These are phyloP conservation scores for Albizia julibrissin DNA, from an alignment of 306 rosid genomes.

Conservation along the genomic window DNA sequence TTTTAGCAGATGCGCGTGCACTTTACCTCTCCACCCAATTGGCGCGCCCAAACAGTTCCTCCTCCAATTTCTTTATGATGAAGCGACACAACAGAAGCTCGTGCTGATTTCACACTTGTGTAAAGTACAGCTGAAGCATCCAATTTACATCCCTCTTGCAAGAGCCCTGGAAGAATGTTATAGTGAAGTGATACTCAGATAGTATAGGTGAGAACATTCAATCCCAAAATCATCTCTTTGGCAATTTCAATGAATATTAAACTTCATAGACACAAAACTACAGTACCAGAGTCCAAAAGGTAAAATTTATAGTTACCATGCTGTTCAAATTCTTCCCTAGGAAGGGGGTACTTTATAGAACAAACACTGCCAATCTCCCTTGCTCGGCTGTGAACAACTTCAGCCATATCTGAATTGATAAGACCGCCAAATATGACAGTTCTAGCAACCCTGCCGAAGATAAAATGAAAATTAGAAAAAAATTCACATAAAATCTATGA, in stretches of 20 bases:
- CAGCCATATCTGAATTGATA: constrained; percentile 69
- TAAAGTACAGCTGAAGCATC: constrained; percentile 88
- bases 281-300: not conserved
- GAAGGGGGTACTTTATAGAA: constrained; percentile 77
- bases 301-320: constrained; percentile 59
- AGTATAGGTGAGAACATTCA: constrained; percentile 21
- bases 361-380: constrained; percentile 70
- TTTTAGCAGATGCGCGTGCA: not conserved
- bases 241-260: constrained; percentile 1
- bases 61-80: constrained; percentile 77
- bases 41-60: constrained; percentile 88
- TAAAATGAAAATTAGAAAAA: constrained; percentile 29
- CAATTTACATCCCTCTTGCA: constrained; percentile 87
- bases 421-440: constrained; percentile 89
- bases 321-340: constrained; percentile 66
- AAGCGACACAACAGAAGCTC: constrained; percentile 71
- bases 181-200: constrained; percentile 21
- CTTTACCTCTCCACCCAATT: constrained; percentile 94
- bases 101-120: constrained; percentile 89
- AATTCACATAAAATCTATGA: constrained; percentile 22
- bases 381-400: constrained; percentile 68
- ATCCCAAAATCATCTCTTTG: constrained; percentile 12
- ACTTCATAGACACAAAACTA: constrained; percentile 22
- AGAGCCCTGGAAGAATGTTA: constrained; percentile 61
- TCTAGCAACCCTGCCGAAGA: constrained; percentile 81